These are phyloP conservation scores for Melocanna baccifera DNA, from an alignment of 176 grass and related monocot genomes.

Conservation along the genomic window DNA sequence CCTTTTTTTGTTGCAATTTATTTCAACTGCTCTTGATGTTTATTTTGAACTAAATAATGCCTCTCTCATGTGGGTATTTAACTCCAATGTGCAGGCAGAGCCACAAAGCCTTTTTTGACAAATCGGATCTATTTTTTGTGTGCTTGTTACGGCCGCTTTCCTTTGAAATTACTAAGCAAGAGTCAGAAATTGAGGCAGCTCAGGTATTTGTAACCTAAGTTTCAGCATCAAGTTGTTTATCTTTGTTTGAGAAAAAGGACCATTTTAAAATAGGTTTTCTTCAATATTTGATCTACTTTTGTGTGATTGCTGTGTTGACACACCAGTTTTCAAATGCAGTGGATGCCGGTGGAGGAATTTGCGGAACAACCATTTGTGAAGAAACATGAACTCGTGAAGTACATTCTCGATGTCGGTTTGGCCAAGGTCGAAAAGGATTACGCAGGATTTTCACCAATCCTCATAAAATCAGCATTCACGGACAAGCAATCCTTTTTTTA, in stretches of 20 bases:
- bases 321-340: constrained; percentile 48
- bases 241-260: background rate
- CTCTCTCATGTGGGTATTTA: background rate
- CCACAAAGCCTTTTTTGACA: constrained; percentile 81
- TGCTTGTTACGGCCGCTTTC: constrained; percentile 79
- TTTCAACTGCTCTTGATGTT: background rate
- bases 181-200: constrained; percentile 88
- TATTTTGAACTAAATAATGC: constrained; percentile 5
- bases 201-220: constrained; percentile 45
- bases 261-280: background rate
- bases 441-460: constrained; percentile 65
- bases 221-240: background rate
- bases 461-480: constrained; percentile 70
- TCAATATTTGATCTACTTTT: background rate
- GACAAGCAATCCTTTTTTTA: constrained; percentile 54
- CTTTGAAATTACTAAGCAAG: constrained; percentile 74
- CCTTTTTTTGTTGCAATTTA: background rate
- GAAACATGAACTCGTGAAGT: constrained; percentile 78
- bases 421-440: constrained; percentile 67
- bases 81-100: constrained; percentile 74
- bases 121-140: constrained; percentile 90
- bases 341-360: constrained; percentile 90
- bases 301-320: background rate
- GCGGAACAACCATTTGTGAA: constrained; percentile 72
- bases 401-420: constrained; percentile 70